Conservation (phyloP, 495 filamentous ascomycete genomes). For the Penicillium bovifimosum region DNA sequence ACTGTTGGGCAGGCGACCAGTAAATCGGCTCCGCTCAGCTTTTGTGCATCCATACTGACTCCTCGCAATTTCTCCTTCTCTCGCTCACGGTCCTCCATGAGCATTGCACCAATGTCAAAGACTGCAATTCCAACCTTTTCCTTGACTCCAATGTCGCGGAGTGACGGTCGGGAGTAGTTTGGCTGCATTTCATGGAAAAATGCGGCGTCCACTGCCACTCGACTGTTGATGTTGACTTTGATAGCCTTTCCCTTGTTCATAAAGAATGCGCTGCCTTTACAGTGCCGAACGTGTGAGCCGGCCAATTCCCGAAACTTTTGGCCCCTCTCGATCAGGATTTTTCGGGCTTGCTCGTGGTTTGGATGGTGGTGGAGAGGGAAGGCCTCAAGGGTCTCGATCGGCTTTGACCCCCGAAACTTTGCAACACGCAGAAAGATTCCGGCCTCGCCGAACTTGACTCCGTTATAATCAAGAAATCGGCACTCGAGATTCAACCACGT, state of each 20-base stretch:
- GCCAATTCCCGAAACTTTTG: conserved; percentile 24
- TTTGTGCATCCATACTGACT: conserved; percentile 14
- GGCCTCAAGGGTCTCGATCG: conserved; percentile 23
- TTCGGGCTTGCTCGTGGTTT: conserved; percentile 12
- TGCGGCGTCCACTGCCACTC: conserved; percentile 21
- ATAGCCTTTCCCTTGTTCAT: conserved; percentile 23
- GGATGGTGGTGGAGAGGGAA: conserved; percentile 25
- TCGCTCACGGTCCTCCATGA: conserved; percentile 18
- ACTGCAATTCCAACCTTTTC: conserved; percentile 11
- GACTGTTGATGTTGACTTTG: conserved; percentile 21
- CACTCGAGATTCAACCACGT: conserved; percentile 32
- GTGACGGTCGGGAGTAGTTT: conserved; percentile 24
- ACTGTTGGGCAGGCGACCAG: conserved; percentile 23
- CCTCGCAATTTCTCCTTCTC: conserved; percentile 21
- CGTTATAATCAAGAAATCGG: conserved; percentile 30
- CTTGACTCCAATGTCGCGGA: conserved; percentile 8
- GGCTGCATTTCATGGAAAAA: conserved; percentile 25
- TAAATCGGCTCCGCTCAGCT: conserved; percentile 22
- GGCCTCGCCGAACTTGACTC: conserved; percentile 20
- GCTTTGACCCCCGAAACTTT: conserved; percentile 28
- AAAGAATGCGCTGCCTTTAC: conserved; percentile 21
- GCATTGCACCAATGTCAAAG: conserved; percentile 12
- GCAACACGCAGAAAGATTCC: conserved; percentile 17
- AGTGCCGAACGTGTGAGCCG: conserved; percentile 18
- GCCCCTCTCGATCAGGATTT: conserved; percentile 20